Evolutionary conservation across 2,329 filamentous ascomycete species (phyloP).

Genomic region (Aureobasidium uvarum): DNA sequence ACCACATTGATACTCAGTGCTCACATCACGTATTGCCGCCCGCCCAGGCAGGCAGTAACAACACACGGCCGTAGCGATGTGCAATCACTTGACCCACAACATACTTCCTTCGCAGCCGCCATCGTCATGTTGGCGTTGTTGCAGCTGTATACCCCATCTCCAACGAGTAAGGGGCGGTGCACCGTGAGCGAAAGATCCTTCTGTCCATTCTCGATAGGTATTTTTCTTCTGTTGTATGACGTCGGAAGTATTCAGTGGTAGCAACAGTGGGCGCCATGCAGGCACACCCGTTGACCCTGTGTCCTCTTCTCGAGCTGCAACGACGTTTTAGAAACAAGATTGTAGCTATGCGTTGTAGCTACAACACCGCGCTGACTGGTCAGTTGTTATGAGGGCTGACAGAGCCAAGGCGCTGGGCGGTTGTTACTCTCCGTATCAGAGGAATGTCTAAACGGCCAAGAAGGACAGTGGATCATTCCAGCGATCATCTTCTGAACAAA

Average conservation of each 20-base stretch:
- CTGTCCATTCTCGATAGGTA: constrained; percentile 18
- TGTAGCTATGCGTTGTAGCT: constrained; percentile 13
- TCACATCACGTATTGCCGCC: constrained; percentile 5
- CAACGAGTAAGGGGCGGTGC: constrained; percentile 16
- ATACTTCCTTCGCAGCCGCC: constrained; percentile 18
- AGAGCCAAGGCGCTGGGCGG: constrained; percentile 14
- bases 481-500: constrained; percentile 19
- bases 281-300: constrained; percentile 23
- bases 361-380: constrained; percentile 12
- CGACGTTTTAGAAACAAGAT: constrained; percentile 1
- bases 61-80: constrained; percentile 22
- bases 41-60: constrained; percentile 8
- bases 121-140: constrained; percentile 23
- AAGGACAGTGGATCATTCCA: neutral
- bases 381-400: neutral
- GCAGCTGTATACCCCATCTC: neutral
- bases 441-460: constrained; percentile 14
- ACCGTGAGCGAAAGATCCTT: constrained; percentile 4
- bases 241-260: constrained; percentile 9
- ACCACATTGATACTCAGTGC: neutral
- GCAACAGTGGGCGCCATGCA: constrained; percentile 9
- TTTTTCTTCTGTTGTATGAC: constrained; percentile 19
- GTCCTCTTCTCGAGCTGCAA: neutral
- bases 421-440: neutral
- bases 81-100: constrained; percentile 23